Conservation (phyloP, 2,329 filamentous ascomycete species). For the Sodiomyces alkalinus region DNA sequence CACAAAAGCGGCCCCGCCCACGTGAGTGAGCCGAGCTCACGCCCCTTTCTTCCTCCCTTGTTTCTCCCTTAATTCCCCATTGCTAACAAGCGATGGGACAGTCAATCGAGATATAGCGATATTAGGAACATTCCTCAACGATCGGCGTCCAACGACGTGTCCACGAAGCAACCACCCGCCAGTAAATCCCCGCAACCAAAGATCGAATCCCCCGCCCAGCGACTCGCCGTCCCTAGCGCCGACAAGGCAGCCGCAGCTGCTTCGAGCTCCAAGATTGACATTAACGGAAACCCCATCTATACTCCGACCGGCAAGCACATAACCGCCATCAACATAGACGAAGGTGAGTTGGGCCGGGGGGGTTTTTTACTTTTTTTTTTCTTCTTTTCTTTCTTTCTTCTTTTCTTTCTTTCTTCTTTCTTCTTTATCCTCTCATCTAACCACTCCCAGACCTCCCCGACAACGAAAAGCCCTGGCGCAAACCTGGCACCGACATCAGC, state of each 20-base stretch:
- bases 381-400: no score
- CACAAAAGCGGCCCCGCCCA: slow-evolving; percentile 40
- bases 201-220: slow-evolving; percentile 15
- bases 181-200: slow-evolving; percentile 24
- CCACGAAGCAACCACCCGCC: slow-evolving; percentile 26
- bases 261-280: slow-evolving; percentile 69
- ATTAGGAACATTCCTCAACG: slow-evolving; percentile 50
- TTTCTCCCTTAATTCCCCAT: neutral
- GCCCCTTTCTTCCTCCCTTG: neutral
- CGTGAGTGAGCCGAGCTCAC: slow-evolving; percentile 25
- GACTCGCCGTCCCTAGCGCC: slow-evolving; percentile 24
- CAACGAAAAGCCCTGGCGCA: slow-evolving; percentile 87
- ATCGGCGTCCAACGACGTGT: slow-evolving; percentile 34
- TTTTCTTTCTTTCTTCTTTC: neutral
- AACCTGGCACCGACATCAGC: slow-evolving; percentile 83
- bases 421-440: slow-evolving; percentile 1
- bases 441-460: slow-evolving; percentile 43
- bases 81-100: slow-evolving; percentile 12
- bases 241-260: slow-evolving; percentile 47
- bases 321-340: slow-evolving; percentile 59
- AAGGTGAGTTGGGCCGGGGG: slow-evolving; percentile 34
- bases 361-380: no score
- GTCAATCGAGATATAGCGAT: slow-evolving; percentile 47
- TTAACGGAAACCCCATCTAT: slow-evolving; percentile 70
- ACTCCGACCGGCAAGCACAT: slow-evolving; percentile 68